Base-by-base conservation (phyloP, 2,329 filamentous ascomycete species). In the Trichoderma sp. region DNA sequence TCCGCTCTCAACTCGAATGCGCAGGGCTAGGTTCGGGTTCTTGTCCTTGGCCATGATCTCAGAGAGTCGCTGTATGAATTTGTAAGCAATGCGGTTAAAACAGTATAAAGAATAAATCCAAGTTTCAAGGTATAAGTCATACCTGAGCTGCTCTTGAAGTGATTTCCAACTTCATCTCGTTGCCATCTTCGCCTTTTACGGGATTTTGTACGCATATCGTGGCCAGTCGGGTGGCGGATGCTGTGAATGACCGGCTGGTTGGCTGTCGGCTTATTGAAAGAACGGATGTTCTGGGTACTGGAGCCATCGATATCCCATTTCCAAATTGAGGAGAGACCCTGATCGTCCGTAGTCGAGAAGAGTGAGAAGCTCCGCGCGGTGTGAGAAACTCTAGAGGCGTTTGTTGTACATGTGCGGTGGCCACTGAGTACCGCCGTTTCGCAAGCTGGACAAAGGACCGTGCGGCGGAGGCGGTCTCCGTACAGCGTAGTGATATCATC, bases 1-100 rank as follows among this genome's bases (percentile, higher is more conserved):
- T 74, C 96, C 96, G 71, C 92, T 94, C 79, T 97, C 94, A 72
- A 99, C 95, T 73, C 93, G 91, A 75, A 99, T 93, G 67, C 95
- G 93, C n/a, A 99, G 87, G 28, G 94, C 93, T 36, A 97, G 89
- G 77, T 92, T 86, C 2, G 93, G 93, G 80, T 97, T 97, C 21
- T 80, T 78, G 77, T 93, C 90, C 76, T 90, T 89, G 47, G 83
- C 79, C 86, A 93, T 94, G 74, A 96, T 97, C 75, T 93, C 88
- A 72, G 89, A 86, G 36, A 98, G 89, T 43, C 94, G 92, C 88
- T 90, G 76, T 4, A 26, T 26, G 60, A 24, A 28, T 70, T 15
- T 4, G n/a, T 66, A 7, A 47, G 28, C 28, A 39, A 63, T 47
- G 15, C 3, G 8, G 24, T 39, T n/a, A 4, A 21, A n/a, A 9